A percentile compares a stretch with the other conserved stretches of the same genome.
Evolutionary conservation across 768 basidiomycete genomes (phyloP).

Genomic region (Boletales sp.): DNA sequence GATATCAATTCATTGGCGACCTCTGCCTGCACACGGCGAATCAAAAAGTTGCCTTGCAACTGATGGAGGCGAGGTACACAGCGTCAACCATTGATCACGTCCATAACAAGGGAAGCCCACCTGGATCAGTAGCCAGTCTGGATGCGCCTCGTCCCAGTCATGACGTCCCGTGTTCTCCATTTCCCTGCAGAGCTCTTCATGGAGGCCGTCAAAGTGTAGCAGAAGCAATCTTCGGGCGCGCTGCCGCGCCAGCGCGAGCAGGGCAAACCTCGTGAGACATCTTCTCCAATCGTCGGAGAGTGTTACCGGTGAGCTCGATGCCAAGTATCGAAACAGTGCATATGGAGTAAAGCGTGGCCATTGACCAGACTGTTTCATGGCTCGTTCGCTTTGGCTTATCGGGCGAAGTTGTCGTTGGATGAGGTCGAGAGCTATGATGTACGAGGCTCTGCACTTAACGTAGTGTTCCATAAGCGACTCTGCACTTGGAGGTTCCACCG

Average conservation of each 20-base stretch:
- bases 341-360: conserved; percentile 33
- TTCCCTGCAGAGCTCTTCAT: conserved; percentile 29
- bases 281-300: conserved; percentile 25
- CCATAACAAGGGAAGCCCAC: conserved; percentile 10
- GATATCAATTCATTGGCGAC: conserved; percentile 44
- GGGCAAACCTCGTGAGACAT: conserved; percentile 24
- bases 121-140: conserved; percentile 45
- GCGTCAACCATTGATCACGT: not conserved
- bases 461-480: not conserved
- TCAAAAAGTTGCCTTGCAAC: conserved; percentile 42
- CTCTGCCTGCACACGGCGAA: conserved; percentile 37
- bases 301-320: conserved; percentile 12
- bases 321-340: conserved; percentile 28
- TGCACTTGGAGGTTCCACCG: not conserved
- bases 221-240: conserved; percentile 32
- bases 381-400: conserved; percentile 1
- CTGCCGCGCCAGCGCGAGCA: conserved; percentile 30
- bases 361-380: conserved; percentile 11
- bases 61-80: conserved; percentile 8
- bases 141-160: conserved; percentile 16
- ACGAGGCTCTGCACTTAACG: not conserved
- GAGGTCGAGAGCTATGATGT: not conserved
- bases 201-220: conserved; percentile 11
- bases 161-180: conserved; percentile 15
- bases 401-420: not conserved